phyloP scores from a whole-genome alignment of 2,329 filamentous ascomycete species.

The Epicoccum nigrum region DNA sequence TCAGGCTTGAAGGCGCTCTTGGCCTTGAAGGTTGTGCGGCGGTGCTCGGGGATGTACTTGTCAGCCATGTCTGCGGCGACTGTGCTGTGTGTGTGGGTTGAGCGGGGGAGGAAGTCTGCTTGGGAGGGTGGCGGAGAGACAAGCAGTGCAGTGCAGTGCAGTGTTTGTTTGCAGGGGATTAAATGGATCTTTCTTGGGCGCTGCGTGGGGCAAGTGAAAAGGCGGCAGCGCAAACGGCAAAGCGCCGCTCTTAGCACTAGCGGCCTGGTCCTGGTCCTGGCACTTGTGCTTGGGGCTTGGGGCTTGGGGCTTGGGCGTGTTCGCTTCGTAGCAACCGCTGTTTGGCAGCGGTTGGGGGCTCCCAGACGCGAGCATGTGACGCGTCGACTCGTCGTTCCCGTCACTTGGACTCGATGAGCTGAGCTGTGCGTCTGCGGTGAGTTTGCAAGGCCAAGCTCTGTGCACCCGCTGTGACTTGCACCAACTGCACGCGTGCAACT shows the following conservation, averaged over 20 bases:
- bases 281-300: constrained; percentile 24
- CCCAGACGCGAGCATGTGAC: constrained; percentile 12
- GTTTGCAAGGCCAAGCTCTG: neutral
- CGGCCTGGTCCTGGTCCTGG: too few species aligned
- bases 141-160: constrained; percentile 29
- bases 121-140: constrained; percentile 18
- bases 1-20: constrained; percentile 99
- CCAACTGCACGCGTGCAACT: neutral
- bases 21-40: constrained; percentile 98
- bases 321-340: constrained; percentile 24
- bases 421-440: neutral
- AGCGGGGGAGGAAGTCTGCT: constrained; percentile 21
- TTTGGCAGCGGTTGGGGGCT: neutral
- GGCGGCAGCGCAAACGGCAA: constrained; percentile 41
- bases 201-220: constrained; percentile 45
- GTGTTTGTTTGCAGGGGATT: constrained; percentile 43
- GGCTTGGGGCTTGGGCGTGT: constrained; percentile 18
- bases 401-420: too few species aligned
- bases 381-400: constrained; percentile 1
- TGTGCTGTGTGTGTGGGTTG: constrained; percentile 23
- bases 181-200: constrained; percentile 30
- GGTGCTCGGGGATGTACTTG: constrained; percentile 98
- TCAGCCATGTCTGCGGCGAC: constrained; percentile 78
- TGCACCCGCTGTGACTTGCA: neutral
- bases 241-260: constrained; percentile 26